A percentile compares a stretch with the other conserved stretches of the same genome.
Evolutionary conservation across 257 asterid species (phyloP).

Genomic region (Solanum appendiculatum): DNA sequence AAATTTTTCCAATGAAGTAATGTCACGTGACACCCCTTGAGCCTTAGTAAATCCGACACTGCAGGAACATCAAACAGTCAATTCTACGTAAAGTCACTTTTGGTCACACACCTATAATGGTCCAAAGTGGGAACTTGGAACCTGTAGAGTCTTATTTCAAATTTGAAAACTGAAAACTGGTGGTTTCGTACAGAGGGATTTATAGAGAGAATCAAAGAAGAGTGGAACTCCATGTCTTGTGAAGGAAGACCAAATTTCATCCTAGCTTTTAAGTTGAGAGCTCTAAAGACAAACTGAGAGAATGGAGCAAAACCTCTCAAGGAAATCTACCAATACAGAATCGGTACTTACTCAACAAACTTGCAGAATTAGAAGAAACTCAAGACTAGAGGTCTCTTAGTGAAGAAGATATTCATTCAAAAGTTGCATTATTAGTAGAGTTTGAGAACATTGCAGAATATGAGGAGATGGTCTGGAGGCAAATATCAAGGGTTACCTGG

Average conservation of each 20-base stretch:
- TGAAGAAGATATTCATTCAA: neutral
- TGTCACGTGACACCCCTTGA: neutral
- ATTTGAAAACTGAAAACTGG: neutral
- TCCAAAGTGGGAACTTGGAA: neutral
- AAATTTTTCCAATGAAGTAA: neutral
- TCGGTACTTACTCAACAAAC: neutral
- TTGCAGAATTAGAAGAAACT: neutral
- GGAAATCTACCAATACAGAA: neutral
- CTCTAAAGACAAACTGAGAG: neutral
- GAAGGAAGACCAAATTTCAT: neutral
- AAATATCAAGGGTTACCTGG: neutral
- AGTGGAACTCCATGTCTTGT: neutral
- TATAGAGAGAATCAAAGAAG: neutral
- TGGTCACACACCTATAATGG: neutral
- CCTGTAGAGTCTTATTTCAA: neutral
- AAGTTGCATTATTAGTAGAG: neutral
- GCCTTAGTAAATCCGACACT: neutral
- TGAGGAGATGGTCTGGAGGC: neutral
- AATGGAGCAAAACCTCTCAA: neutral
- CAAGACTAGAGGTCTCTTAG: neutral
- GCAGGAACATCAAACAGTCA: neutral
- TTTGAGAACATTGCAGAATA: neutral
- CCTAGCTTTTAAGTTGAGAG: neutral
- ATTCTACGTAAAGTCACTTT: neutral
- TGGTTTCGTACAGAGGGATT: neutral